A percentile compares a stretch with the other conserved stretches of the same genome.
These are phyloP conservation scores for Euclidium syriacum DNA, from an alignment of 345 rosid species.

Conservation along the genomic window DNA sequence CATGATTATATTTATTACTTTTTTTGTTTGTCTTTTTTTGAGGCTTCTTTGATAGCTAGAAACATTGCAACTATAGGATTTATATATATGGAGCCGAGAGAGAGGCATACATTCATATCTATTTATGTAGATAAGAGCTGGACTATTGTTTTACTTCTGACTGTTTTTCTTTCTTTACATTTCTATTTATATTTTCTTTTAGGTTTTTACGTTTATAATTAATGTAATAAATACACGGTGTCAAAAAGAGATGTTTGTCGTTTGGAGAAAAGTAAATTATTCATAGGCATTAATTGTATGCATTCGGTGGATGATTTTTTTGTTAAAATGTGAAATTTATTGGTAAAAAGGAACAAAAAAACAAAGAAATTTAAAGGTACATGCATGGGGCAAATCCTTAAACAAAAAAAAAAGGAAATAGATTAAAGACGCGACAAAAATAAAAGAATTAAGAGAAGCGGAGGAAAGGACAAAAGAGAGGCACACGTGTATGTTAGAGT, in stretches of 20 bases:
- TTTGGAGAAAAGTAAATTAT: background rate
- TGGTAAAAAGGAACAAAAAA: background rate
- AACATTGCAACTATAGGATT: background rate
- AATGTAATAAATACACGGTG: background rate
- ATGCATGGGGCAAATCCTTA: slow-evolving; percentile 18
- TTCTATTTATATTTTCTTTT: background rate
- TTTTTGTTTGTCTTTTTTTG: background rate
- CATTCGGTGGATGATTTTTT: background rate
- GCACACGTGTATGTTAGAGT: slow-evolving; percentile 31
- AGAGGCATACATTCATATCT: background rate
- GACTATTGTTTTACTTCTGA: background rate
- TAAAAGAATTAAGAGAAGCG: slow-evolving; percentile 15
- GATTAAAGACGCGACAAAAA: slow-evolving; percentile 19
- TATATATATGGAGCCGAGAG: slow-evolving; percentile 17
- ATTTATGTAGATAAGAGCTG: background rate
- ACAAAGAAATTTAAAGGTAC: background rate
- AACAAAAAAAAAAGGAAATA: background rate
- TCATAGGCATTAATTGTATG: background rate
- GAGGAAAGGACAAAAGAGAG: slow-evolving; percentile 12
- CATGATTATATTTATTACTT: background rate
- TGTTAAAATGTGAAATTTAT: background rate
- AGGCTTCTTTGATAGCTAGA: slow-evolving; percentile 9
- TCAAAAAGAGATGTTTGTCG: background rate
- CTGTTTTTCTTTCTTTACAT: slow-evolving; percentile 1
- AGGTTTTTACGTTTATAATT: no score